A percentile compares a stretch with the other conserved stretches of the same genome.
Evolutionary conservation across 257 asterid genomes (phyloP).

Genomic region (Ajuga chamaepitys): DNA sequence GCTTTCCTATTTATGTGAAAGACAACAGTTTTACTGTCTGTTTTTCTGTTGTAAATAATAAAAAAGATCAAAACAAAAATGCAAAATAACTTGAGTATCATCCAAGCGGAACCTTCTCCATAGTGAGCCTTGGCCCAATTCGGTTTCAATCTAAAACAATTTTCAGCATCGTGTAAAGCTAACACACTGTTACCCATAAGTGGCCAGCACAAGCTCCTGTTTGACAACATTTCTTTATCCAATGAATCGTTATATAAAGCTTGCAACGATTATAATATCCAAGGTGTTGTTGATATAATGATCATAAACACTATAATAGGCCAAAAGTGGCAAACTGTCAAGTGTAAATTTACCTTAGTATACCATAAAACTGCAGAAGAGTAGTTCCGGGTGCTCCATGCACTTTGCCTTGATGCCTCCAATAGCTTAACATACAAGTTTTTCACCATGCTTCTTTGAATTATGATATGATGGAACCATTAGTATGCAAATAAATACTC

Average conservation of each 20-base stretch:
- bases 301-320: neutral
- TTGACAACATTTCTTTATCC: neutral
- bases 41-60: no score
- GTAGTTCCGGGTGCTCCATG: slow-evolving; percentile 12
- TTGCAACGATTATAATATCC: neutral
- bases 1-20: no score
- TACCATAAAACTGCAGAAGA: slow-evolving; percentile 20
- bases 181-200: neutral
- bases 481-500: neutral
- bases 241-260: neutral
- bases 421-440: neutral
- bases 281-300: neutral
- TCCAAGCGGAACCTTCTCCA: slow-evolving; percentile 21
- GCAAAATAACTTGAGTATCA: slow-evolving; percentile 5
- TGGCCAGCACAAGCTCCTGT: slow-evolving; percentile 18
- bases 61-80: no score
- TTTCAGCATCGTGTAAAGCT: slow-evolving; percentile 21
- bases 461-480: no score
- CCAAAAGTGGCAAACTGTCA: no score
- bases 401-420: slow-evolving; percentile 10
- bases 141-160: slow-evolving; percentile 12
- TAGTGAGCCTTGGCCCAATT: slow-evolving; percentile 21
- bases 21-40: no score
- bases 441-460: slow-evolving; percentile 6
- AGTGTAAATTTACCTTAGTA: slow-evolving; percentile 10